Evolutionary conservation across 257 asterid genomes (phyloP), one percentile per base, ranked within the genome.

Genomic region (Fraxinus quadrangulata): DNA sequence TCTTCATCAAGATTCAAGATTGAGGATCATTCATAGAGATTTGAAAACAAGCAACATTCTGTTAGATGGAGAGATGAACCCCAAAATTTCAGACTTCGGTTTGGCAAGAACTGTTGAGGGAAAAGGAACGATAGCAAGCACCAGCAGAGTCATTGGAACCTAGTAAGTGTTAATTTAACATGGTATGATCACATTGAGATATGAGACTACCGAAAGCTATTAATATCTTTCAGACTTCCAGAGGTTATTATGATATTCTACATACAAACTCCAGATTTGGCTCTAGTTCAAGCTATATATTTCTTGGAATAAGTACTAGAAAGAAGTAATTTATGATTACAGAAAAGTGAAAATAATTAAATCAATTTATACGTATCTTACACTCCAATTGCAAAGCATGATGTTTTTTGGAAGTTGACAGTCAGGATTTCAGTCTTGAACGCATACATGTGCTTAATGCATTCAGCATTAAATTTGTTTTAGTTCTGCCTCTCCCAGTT

Each of bases 41-140:
- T 37, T 37, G 40, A 37, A 37, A 37, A 37, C 40, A 7, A 88
- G 85, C 67, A 88, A 88, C 83, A 79, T 86, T 61, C 78, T 86
- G 37, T 70, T 85, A 4, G 89, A 86, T 69, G 73, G 81, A 40
- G 84, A 86, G 42, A 69, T 86, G 42, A 83, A 84, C 76, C 89
- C 92, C 6, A 88, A 86, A 71, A 85, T 88, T 24, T 89, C 89
- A 67, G 92, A 88, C 67, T 88, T 88, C 37, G 90, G 92, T 49
- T 79, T 86, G 63, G 89, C 90, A 74, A 88, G 85, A 83, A 86
- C 86, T 63, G 81, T 88, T 75, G 92, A 90, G 4, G 86, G 86
- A 0, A 87, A 87, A 72, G 87, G 90, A 42, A 87, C 88, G 16
- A 76, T 86, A 79, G 87, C 61, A 49, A 49, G 61, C 19, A 49